Conservation (phyloP, 192 early-diverging fungal species). For the Allomyces javanicus region DNA sequence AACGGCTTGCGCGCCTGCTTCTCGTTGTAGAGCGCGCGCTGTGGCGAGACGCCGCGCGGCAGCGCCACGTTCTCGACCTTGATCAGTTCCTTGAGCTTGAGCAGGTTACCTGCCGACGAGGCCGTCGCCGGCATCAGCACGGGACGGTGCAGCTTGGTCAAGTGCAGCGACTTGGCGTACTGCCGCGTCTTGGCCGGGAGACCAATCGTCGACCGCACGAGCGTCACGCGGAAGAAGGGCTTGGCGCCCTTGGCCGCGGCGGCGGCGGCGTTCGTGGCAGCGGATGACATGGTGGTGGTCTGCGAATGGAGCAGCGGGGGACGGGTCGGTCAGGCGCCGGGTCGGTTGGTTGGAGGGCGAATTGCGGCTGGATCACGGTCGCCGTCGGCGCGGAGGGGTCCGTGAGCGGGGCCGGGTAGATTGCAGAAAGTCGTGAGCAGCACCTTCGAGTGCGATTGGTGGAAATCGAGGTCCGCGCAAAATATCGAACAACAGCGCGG, state of each 20-base stretch:
- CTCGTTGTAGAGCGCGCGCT: neutral
- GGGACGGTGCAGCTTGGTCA: conserved; percentile 29
- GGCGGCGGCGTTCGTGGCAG: too few relatives aligned
- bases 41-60: neutral
- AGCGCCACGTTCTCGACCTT: conserved; percentile 14
- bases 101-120: conserved; percentile 31
- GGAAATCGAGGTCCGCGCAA: too few relatives aligned
- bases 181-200: conserved; percentile 24
- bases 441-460: too few relatives aligned
- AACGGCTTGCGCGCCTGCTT: neutral
- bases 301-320: too few relatives aligned
- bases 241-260: neutral
- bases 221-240: conserved; percentile 32
- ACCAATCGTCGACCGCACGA: conserved; percentile 35
- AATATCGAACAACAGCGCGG: too few relatives aligned
- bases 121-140: conserved; percentile 29
- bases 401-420: too few relatives aligned
- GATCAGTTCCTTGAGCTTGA: conserved; percentile 43
- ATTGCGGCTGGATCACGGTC: too few relatives aligned
- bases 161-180: conserved; percentile 26
- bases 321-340: too few relatives aligned
- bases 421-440: too few relatives aligned
- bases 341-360: too few relatives aligned
- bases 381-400: too few relatives aligned
- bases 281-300: too few relatives aligned